Evolutionary conservation across 768 basidiomycete genomes (phyloP), one percentile per base, ranked within the genome.

Genomic region (Rhodotorula graminis): DNA sequence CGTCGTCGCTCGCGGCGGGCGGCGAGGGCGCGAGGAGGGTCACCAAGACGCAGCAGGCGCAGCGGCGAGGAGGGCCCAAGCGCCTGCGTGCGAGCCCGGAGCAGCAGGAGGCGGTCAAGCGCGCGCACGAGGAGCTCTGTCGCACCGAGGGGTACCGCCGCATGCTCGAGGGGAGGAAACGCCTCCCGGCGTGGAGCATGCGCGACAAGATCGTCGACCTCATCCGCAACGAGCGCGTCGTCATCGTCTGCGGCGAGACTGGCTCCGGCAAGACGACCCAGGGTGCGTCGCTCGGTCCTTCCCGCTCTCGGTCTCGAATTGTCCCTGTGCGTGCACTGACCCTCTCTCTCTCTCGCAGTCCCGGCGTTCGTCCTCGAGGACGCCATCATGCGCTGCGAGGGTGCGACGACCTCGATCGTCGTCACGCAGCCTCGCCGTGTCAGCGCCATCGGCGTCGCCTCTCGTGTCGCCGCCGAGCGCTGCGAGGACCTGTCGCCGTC

Each of bases 221-320:
- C 31, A 81, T 96, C 16, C 83, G 85, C 50, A 81, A 78, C 18
- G 87, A 86, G 75, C 83, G 88, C 61, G 90, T 89, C 7, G 85
- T 93, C 2, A 85, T 97, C 0, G 89, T 96, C 0, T 90, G 94
- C 10, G 94, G 94, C 57, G 93, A 95, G 81, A 93, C 91, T 63
- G 91, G 93, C 61, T 92, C 89, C 63, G 93, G 93, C 40, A 97
- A 97, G 81, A 93, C 92, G 4, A 93, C 92, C 0, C 92, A 93
- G 78, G 78, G 90, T 91, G 76, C 70, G 84, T 46, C 9, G 40
- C 21, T 0, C 72, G 31, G 31, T 44, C 62, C 46, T 8, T 44
- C 40, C 50, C 23, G 29, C 29, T 29, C n/a, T 37, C 37, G 9
- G 37, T 9, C 37, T 37, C 37, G 37, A 5, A 9, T 9, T 37